Evolutionary conservation across 805 yeast species (phyloP).

Genomic region (Scheffersomyces ergatensis): DNA sequence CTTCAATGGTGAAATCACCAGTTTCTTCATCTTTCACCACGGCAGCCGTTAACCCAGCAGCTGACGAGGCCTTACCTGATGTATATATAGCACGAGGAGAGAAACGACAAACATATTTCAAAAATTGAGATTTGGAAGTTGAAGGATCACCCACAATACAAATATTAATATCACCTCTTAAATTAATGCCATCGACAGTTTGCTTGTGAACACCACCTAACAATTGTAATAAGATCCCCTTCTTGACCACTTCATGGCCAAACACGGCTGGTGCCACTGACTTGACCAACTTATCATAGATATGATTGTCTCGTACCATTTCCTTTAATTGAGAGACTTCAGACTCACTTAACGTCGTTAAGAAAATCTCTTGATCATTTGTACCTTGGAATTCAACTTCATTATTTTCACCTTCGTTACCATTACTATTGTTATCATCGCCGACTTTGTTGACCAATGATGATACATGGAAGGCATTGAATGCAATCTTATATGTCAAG

Average conservation of each 20-base stretch:
- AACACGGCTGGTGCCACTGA: constrained; percentile 95
- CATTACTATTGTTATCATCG: constrained; percentile 18
- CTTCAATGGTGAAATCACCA: constrained; percentile 95
- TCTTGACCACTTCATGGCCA: constrained; percentile 93
- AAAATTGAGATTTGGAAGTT: constrained; percentile 92
- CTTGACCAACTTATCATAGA: constrained; percentile 78
- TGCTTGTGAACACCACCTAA: constrained; percentile 94
- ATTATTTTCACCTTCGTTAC: constrained; percentile 14
- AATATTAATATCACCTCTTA: constrained; percentile 94
- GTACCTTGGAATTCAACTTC: constrained; percentile 43
- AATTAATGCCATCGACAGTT: constrained; percentile 89
- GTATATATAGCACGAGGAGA: constrained; percentile 95
- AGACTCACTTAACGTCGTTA: constrained; percentile 72
- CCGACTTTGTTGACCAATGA: constrained; percentile 47
- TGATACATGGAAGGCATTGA: constrained; percentile 85
- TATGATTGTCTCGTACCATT: constrained; percentile 87
- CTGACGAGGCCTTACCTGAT: constrained; percentile 97
- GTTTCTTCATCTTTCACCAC: constrained; percentile 97
- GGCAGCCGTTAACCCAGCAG: constrained; percentile 98
- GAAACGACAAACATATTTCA: constrained; percentile 88
- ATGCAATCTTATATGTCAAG: constrained; percentile 86
- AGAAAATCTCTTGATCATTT: constrained; percentile 76
- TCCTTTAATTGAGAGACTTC: constrained; percentile 82
- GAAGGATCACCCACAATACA: constrained; percentile 98
- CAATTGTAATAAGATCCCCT: constrained; percentile 84